These are phyloP conservation scores for Thymus quinquecostatus DNA, from an alignment of 257 asterid species.

Conservation along the genomic window DNA sequence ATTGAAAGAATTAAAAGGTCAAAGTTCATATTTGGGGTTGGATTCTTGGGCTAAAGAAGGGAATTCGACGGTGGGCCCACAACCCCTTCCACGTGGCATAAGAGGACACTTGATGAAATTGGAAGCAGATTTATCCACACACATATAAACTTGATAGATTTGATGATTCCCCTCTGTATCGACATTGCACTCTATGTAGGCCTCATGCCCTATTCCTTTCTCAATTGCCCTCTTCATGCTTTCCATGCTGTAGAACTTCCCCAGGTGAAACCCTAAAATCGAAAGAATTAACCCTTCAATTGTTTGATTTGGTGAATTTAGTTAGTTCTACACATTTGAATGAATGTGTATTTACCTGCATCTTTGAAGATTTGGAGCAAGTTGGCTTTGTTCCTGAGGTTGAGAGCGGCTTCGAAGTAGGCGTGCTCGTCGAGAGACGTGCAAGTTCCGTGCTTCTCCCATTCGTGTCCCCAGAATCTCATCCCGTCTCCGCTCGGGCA, in stretches of 20 bases:
- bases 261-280: conserved; percentile 49
- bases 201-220: conserved; percentile 55
- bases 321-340: too few species aligned
- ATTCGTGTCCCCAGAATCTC: conserved; percentile 78
- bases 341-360: conserved; percentile 45
- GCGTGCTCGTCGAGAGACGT: conserved; percentile 48
- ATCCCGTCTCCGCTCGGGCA: conserved; percentile 72
- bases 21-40: background rate
- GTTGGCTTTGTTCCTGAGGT: conserved; percentile 55
- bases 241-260: conserved; percentile 44
- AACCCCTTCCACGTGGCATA: conserved; percentile 53
- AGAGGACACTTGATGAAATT: conserved; percentile 64
- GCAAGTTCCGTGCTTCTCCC: conserved; percentile 90
- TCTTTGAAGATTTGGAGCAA: conserved; percentile 56
- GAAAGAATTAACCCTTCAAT: background rate
- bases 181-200: conserved; percentile 68
- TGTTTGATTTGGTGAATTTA: too few species aligned
- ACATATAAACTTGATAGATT: conserved; percentile 63
- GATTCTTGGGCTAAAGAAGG: conserved; percentile 45
- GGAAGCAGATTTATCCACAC: conserved; percentile 63
- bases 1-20: background rate
- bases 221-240: conserved; percentile 57
- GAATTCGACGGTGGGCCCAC: conserved; percentile 61
- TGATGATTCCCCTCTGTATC: conserved; percentile 62
- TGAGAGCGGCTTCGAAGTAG: conserved; percentile 66